Evolutionary conservation across 257 asterid genomes (phyloP), one percentile per base, ranked within the genome.

Genomic region (Asclepias syriaca): DNA sequence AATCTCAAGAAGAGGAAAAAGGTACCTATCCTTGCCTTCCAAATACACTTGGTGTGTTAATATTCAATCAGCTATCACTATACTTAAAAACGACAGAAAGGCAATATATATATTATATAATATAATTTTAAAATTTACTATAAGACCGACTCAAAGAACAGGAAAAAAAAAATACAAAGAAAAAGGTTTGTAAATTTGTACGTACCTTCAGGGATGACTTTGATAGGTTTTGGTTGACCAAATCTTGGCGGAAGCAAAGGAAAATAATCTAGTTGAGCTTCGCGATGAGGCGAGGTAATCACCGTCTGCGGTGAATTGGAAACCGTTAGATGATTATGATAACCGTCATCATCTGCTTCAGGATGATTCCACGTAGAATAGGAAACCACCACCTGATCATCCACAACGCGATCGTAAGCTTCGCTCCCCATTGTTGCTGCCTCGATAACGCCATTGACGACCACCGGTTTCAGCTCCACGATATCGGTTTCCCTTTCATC

Each of bases 141-240:
- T 11, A 43, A 43, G 48, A 43, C 48, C 48, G 12, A 43, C 11
- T 43, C 0, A 43, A 43, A 43, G 48, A 43, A 43, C 1, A 43
- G 10, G 2, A 43, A 43, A 43, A 9, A 43, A 9, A 6, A 7
- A 8, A 15, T 29, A 53, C 24, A 4, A 68, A 59, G 0, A 55
- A 46, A 29, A 14, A 56, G 8, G 27, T 3, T 43, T 10, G 15
- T 50, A 24, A 24, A 22, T 9, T 27, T 12, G 40, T 64, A 48
- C 45, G 68, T 82, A 86, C 96, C 95, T 87, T 83, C 86, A 5
- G 88, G 83, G 72, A 12, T 69, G 74, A 72, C 59, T 72, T 80
- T 75, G 76, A 58, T 40, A 4, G 82, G 88, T 75, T 80, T 88
- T 75, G 84, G 74, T 72, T 81, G 81, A 6, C 74, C 78, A 63